phyloP scores from a whole-genome alignment of 2,329 filamentous ascomycete species.

The Eutypella sp. region DNA sequence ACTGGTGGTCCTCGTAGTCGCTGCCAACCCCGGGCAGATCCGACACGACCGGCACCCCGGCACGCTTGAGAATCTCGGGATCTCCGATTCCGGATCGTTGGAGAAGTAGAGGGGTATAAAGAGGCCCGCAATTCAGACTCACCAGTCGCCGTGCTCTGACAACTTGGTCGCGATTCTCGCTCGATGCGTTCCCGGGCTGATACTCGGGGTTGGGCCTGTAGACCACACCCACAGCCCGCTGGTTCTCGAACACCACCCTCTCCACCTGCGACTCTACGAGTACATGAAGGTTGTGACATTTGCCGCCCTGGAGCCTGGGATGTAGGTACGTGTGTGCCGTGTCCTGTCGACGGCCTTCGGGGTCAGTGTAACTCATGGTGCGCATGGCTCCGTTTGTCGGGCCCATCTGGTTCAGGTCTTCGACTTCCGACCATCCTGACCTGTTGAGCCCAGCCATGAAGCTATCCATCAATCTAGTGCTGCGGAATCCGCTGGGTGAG shows the following conservation, averaged over 20 bases:
- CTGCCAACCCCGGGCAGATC: slow-evolving; percentile 49
- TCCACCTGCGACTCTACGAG: slow-evolving; percentile 46
- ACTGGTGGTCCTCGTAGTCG: slow-evolving; percentile 47
- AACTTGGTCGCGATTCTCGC: slow-evolving; percentile 13
- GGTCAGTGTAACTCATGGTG: neutral
- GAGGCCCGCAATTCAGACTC: slow-evolving; percentile 41
- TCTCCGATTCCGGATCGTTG: slow-evolving; percentile 60
- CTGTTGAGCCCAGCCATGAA: neutral
- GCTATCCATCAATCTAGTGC: neutral
- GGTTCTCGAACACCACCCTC: slow-evolving; percentile 12
- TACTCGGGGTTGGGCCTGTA: slow-evolving; percentile 43
- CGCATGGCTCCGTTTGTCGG: neutral
- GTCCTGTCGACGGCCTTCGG: neutral
- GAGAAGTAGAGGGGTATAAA: slow-evolving; percentile 50
- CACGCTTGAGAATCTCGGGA: slow-evolving; percentile 34
- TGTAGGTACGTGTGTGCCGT: slow-evolving; percentile 48
- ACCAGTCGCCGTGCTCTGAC: slow-evolving; percentile 53
- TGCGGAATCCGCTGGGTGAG: neutral
- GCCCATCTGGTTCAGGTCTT: neutral
- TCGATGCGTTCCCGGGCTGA: slow-evolving; percentile 26
- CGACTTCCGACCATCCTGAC: neutral
- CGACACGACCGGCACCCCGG: slow-evolving; percentile 42
- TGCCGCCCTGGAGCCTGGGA: slow-evolving; percentile 38
- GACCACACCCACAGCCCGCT: slow-evolving; percentile 42
- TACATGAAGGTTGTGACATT: slow-evolving; percentile 47